Percentiles rank a stretch among this genome's conserved stretches.
phyloP scores from a whole-genome alignment of 169 alveolate species.

The Cryptosporidium ryanae region DNA sequence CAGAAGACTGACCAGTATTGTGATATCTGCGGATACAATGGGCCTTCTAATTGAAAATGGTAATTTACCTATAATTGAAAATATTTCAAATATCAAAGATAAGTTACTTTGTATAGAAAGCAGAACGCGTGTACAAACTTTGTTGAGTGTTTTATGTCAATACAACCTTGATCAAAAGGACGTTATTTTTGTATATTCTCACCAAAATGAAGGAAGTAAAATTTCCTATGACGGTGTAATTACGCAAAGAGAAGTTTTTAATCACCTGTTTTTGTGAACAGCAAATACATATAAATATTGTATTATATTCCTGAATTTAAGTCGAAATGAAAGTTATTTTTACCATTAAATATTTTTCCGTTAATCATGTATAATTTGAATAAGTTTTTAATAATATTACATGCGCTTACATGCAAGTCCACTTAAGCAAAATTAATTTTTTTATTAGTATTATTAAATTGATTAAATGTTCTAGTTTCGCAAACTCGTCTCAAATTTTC shows the following conservation, averaged over 20 bases:
- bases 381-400: too few species aligned
- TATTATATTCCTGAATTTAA: too few species aligned
- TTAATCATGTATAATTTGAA: too few species aligned
- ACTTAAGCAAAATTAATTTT: too few species aligned
- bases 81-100: constrained; percentile 6
- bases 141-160: constrained; percentile 24
- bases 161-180: constrained; percentile 4
- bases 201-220: not conserved
- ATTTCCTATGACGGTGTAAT: constrained; percentile 65
- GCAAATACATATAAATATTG: too few species aligned
- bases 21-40: constrained; percentile 29
- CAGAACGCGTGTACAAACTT: constrained; percentile 1
- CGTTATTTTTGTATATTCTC: constrained; percentile 23
- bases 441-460: too few species aligned
- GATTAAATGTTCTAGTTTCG: too few species aligned
- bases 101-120: constrained; percentile 43
- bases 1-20: constrained; percentile 26
- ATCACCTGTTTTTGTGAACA: not conserved
- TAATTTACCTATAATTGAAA: constrained; percentile 19
- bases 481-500: too few species aligned
- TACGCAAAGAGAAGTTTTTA: constrained; percentile 10
- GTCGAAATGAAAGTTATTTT: too few species aligned
- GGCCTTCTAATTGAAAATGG: not conserved
- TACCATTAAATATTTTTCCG: too few species aligned
- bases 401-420: too few species aligned